Percentiles rank a stretch among this genome's conserved stretches.
These are phyloP conservation scores for Pseudotsuga menziesii DNA, from an alignment of 75 land plant species.

Conservation along the genomic window DNA sequence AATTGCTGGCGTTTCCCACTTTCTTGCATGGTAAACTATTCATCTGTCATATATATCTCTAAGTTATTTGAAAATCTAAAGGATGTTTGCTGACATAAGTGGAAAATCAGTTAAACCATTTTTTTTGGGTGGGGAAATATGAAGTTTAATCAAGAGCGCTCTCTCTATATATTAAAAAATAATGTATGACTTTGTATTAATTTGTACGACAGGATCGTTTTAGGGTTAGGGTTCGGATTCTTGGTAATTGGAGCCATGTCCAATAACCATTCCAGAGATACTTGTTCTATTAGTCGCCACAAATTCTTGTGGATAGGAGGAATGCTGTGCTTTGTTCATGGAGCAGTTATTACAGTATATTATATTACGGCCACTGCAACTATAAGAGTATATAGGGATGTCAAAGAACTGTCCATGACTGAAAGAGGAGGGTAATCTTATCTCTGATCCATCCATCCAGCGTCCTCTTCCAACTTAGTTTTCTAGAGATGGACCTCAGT, in stretches of 20 bases:
- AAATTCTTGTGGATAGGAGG: conserved; percentile 48
- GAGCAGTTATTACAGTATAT: conserved; percentile 26
- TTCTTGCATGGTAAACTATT: conserved; percentile 47
- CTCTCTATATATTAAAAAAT: too few relatives aligned
- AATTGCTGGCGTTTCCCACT: conserved; percentile 28
- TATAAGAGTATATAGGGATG: background rate
- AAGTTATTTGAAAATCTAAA: too few relatives aligned
- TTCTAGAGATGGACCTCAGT: too few relatives aligned
- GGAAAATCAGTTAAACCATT: too few relatives aligned
- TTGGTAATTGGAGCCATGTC: conserved; percentile 30
- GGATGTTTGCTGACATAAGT: too few relatives aligned
- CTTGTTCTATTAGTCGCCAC: conserved; percentile 42
- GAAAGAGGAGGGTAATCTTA: background rate
- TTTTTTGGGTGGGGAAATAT: too few relatives aligned
- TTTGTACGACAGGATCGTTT: conserved; percentile 21
- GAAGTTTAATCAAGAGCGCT: too few relatives aligned
- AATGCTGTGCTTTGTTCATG: conserved; percentile 52
- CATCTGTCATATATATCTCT: background rate
- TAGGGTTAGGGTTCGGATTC: conserved; percentile 25
- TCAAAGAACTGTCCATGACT: background rate
- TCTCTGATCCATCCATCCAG: background rate
- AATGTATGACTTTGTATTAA: too few relatives aligned
- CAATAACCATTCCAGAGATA: conserved; percentile 31
- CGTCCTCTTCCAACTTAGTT: too few relatives aligned
- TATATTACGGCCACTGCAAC: conserved; percentile 32